phyloP scores from a whole-genome alignment of 2,329 filamentous ascomycete genomes.

The Monilinia laxa region DNA sequence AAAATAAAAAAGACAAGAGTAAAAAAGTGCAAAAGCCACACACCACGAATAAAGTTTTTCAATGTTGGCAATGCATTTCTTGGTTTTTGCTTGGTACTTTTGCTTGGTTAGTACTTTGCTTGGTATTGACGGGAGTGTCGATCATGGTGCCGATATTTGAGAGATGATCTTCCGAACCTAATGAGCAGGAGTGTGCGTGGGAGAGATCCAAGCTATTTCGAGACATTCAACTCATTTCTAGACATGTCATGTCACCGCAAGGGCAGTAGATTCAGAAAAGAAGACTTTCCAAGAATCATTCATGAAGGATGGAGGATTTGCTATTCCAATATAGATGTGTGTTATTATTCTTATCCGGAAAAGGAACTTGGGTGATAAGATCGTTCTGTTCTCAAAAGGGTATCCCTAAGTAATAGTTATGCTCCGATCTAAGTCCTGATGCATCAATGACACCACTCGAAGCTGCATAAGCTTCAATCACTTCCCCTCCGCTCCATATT shows the following conservation, averaged over 20 bases:
- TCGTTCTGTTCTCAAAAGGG: background rate
- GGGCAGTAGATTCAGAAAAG: background rate
- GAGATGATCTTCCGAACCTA: background rate
- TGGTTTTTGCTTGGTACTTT: background rate
- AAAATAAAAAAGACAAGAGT: no score
- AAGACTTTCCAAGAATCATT: background rate
- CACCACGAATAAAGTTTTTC: background rate
- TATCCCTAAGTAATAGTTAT: conserved; percentile 20
- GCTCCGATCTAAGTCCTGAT: conserved; percentile 4
- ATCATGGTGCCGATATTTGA: background rate
- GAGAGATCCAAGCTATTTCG: background rate
- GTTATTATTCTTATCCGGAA: conserved; percentile 13
- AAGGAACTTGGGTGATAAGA: conserved; percentile 7
- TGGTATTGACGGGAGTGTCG: background rate
- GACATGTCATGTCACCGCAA: background rate
- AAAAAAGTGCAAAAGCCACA: no score
- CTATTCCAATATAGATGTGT: background rate
- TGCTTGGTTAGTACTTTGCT: background rate
- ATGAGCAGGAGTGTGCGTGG: background rate
- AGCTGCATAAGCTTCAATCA: conserved; percentile 15
- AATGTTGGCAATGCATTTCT: background rate
- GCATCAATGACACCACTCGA: conserved; percentile 14
- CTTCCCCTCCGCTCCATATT: conserved; percentile 2
- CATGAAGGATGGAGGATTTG: background rate
- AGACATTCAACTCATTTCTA: background rate